Conservation (phyloP, 345 rosid species). For the Triadica sebifera region DNA sequence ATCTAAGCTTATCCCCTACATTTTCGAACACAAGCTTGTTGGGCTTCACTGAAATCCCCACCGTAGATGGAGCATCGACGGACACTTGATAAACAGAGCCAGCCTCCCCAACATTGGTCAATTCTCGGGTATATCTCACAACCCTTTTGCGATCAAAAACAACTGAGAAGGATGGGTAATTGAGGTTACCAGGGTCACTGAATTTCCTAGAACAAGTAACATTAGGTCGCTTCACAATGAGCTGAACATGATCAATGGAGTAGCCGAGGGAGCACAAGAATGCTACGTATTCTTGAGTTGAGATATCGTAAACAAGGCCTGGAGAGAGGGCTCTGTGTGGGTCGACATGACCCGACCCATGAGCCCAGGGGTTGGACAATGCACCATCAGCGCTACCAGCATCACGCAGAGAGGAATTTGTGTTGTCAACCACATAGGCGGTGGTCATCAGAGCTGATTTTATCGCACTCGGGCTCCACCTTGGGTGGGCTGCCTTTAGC, state of each 20-base stretch:
- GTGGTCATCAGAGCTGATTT: slow-evolving; percentile 75
- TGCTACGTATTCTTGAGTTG: slow-evolving; percentile 56
- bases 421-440: slow-evolving; percentile 50
- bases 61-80: slow-evolving; percentile 45
- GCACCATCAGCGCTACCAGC: slow-evolving; percentile 46
- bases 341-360: slow-evolving; percentile 85
- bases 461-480: slow-evolving; percentile 88
- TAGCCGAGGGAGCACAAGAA: slow-evolving; percentile 82
- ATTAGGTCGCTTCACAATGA: slow-evolving; percentile 63
- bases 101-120: slow-evolving; percentile 77
- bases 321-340: slow-evolving; percentile 78
- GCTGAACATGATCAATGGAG: slow-evolving; percentile 51
- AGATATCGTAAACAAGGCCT: slow-evolving; percentile 80
- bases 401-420: slow-evolving; percentile 58
- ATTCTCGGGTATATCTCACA: slow-evolving; percentile 65
- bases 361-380: slow-evolving; percentile 59
- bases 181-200: slow-evolving; percentile 71
- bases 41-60: slow-evolving; percentile 61
- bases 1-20: slow-evolving; percentile 69
- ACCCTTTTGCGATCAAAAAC: slow-evolving; percentile 60
- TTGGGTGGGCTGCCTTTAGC: slow-evolving; percentile 78
- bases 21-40: slow-evolving; percentile 44
- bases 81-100: slow-evolving; percentile 52
- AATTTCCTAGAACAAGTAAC: slow-evolving; percentile 55
- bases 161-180: slow-evolving; percentile 88